Conservation (phyloP, 306 rosid genomes). For the Sicyos baderoa region DNA sequence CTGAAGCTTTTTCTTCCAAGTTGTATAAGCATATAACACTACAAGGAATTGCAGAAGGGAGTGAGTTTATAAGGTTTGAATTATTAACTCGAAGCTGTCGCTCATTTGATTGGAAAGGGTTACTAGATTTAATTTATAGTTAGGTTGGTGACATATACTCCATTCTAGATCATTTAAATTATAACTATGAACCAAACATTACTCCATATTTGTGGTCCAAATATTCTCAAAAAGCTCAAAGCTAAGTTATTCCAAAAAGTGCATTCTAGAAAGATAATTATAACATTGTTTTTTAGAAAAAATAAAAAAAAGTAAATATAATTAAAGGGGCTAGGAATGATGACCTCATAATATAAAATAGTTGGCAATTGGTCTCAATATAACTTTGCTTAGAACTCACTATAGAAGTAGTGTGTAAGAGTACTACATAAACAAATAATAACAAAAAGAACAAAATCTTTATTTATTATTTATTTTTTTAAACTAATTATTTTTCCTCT, state of each 20-base stretch:
- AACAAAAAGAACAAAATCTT: not conserved
- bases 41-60: too few species aligned
- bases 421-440: not conserved
- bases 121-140: too few species aligned
- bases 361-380: constrained; percentile 18
- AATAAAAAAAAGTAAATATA: not conserved
- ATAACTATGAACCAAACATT: not conserved
- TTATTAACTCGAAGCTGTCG: too few species aligned
- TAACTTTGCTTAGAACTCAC: constrained; percentile 24
- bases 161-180: not conserved
- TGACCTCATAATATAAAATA: constrained; percentile 15
- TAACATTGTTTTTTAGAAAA: not conserved
- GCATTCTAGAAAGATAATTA: not conserved
- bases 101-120: too few species aligned
- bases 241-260: constrained; percentile 6
- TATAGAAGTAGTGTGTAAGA: constrained; percentile 11
- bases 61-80: too few species aligned
- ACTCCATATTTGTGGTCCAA: not conserved
- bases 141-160: too few species aligned
- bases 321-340: constrained; percentile 3
- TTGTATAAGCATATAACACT: too few species aligned
- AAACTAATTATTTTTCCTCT: not conserved
- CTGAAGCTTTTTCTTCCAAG: too few species aligned
- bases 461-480: not conserved
- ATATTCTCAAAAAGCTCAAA: not conserved